Conservation (phyloP, 2,329 filamentous ascomycete genomes). For the Hymenoscyphus fructigenus region DNA sequence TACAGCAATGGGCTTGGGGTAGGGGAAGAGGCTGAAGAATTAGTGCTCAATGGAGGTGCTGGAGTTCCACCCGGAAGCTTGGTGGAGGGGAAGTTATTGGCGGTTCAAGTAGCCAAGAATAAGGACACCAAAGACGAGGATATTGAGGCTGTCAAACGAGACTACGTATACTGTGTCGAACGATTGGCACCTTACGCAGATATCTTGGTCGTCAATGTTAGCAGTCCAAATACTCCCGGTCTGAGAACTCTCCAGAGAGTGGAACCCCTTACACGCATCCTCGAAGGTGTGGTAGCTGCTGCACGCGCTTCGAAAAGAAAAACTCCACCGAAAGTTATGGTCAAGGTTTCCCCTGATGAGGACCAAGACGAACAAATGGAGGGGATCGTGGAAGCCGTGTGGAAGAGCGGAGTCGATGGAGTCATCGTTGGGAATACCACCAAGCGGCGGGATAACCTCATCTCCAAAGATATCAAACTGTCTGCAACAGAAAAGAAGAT, state of each 20-base stretch:
- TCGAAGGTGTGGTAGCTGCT: constrained; percentile 79
- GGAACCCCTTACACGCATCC: constrained; percentile 76
- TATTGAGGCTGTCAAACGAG: constrained; percentile 74
- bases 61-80: constrained; percentile 82
- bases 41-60: constrained; percentile 75
- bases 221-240: constrained; percentile 92
- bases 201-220: constrained; percentile 96
- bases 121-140: constrained; percentile 85
- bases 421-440: constrained; percentile 98
- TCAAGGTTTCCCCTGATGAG: constrained; percentile 97
- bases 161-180: constrained; percentile 88
- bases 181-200: constrained; percentile 85
- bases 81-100: constrained; percentile 71
- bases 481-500: constrained; percentile 64
- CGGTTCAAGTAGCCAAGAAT: constrained; percentile 96
- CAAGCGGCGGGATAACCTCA: constrained; percentile 70
- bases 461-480: constrained; percentile 66
- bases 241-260: constrained; percentile 82
- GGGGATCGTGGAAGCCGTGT: constrained; percentile 85
- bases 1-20: constrained; percentile 65
- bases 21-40: constrained; percentile 61
- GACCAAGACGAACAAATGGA: constrained; percentile 80
- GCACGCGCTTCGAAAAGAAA: constrained; percentile 68
- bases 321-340: constrained; percentile 82
- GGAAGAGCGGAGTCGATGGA: constrained; percentile 82